Evolutionary conservation across 148 eudicot genomes (phyloP), one percentile per base, ranked within the genome.

Genomic region (Camellia lanceoleosa): DNA sequence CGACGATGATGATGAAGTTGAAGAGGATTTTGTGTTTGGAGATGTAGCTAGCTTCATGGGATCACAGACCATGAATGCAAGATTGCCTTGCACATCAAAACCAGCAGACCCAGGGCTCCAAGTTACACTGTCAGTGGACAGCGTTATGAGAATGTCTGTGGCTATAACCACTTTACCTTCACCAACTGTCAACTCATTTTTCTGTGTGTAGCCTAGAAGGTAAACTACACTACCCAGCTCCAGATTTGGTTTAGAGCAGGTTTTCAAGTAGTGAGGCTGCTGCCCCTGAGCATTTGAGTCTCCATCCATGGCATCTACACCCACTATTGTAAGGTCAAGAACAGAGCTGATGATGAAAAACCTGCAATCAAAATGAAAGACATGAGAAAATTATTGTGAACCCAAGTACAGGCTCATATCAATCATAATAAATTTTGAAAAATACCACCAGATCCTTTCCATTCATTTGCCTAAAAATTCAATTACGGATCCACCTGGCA

Each of bases 31-130:
- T n/a, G 87, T 77, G 61, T 87, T 87, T 58, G 95, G 97, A 55
- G 97, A 91, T 18, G 94, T 91, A 72, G 98, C 92, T 68, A 95
- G 87, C 83, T 95, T 95, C 98, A 95, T 95, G 7, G 98, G 98
- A 87, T 95, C 98, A 60, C 98, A 95, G 52, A 95, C 88, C 93
- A 95, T 89, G 79, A 95, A 95, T 30, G 98, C 92, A 12, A 95
- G 95, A 85, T 95, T 95, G 13, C 98, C 98, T 62, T 93, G 94
- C 7, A 81, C 78, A 78, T 95, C 98, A 72, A 95, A 95, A 65
- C 98, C 97, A 58, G 94, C 98, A 20, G 98, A 92, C 20, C 98
- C 98, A 11, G 93, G 94, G 81, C 90, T 91, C 92, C 93, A 87
- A 30, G 85, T 86, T 67, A 87, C 81, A 44, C 94, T 97, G 86